Percentiles rank a stretch among this genome's conserved stretches.
These are phyloP conservation scores for Leccinum subgranulosum DNA, from an alignment of 768 basidiomycete genomes.

Conservation along the genomic window DNA sequence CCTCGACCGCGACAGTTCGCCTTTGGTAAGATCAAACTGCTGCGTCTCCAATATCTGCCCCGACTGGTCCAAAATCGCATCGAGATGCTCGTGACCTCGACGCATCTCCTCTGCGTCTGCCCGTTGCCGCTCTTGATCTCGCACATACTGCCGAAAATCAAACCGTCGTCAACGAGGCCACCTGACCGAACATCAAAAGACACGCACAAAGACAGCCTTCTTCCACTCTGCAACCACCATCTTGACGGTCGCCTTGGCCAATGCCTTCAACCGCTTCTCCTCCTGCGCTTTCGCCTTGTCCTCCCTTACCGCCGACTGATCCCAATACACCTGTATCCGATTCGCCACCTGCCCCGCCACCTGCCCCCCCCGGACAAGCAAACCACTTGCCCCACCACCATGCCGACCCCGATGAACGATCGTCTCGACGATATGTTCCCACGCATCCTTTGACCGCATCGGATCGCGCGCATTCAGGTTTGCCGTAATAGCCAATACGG, in stretches of 20 bases:
- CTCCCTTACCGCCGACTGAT: constrained; percentile 57
- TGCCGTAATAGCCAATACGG: constrained; percentile 5
- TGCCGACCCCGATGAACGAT: constrained; percentile 31
- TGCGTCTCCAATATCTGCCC: constrained; percentile 85
- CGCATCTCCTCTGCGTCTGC: constrained; percentile 75
- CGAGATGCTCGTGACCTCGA: constrained; percentile 80
- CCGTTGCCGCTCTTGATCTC: constrained; percentile 61
- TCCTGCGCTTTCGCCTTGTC: constrained; percentile 57
- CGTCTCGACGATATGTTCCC: constrained; percentile 58
- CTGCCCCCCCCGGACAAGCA: constrained; percentile 35
- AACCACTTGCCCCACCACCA: constrained; percentile 8
- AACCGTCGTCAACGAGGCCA: neutral
- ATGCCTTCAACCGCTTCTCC: constrained; percentile 58
- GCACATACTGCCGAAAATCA: constrained; percentile 55
- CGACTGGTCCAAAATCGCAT: constrained; percentile 87
- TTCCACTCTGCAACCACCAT: constrained; percentile 81
- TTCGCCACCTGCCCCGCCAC: constrained; percentile 56
- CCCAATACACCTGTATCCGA: constrained; percentile 74
- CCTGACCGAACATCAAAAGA: neutral
- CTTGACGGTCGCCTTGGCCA: constrained; percentile 72
- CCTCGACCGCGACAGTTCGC: constrained; percentile 40
- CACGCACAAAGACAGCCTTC: constrained; percentile 76
- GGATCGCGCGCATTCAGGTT: constrained; percentile 24
- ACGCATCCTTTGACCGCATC: constrained; percentile 40
- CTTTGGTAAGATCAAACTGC: constrained; percentile 60